Base-by-base conservation (phyloP, 2,329 filamentous ascomycete genomes). In the Exophiala xenobiotica region DNA sequence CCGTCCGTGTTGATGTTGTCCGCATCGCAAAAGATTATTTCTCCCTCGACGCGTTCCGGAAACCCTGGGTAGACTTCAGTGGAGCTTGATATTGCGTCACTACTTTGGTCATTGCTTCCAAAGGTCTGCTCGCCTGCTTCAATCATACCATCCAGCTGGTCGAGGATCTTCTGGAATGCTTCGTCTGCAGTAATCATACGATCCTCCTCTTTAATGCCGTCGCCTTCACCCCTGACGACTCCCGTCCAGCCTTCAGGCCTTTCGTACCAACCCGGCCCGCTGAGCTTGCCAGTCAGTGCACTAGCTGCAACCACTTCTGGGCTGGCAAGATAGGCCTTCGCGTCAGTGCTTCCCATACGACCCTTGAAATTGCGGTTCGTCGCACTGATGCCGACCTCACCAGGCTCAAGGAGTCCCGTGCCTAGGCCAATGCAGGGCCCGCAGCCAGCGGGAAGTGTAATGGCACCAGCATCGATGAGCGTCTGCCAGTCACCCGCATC, bases 291-390 rank as follows among this genome's bases (percentile, higher is more conserved):
- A 51, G 59, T 74, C 40, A 96, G 72, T 2, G 92, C 92, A 63
- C 88, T 95, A 6, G 93, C 91, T 3, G 92, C 92, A 0, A 97
- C 92, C 2, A 96, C 85, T 64, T 96, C 91, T 1, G 93, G 91
- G 59, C 87, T 92, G 4, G 86, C 87, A 1, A 96, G 83, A 67
- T 96, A 96, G 0, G 90, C 89, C 64, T 90, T 84, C 0, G 90
- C 88, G 4, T 88, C 82, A 2, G 80, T 83, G 11, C 80, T 85
- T 2, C 91, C 91, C 88, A 96, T 95, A 2, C 91, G 82, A 0
- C 90, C 91, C 70, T 91, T 90, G 76, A 91, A 96, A 69, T 96
- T 96, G 8, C 91, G 78, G 74, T 96, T 96, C 45, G 78, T 84
- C 0, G 90, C 88, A 54, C 79, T 85, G 61, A 96, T 91, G 18